These are phyloP conservation scores for Ophiocordyceps robertsii DNA, from an alignment of 2,329 filamentous ascomycete genomes.

Conservation along the genomic window DNA sequence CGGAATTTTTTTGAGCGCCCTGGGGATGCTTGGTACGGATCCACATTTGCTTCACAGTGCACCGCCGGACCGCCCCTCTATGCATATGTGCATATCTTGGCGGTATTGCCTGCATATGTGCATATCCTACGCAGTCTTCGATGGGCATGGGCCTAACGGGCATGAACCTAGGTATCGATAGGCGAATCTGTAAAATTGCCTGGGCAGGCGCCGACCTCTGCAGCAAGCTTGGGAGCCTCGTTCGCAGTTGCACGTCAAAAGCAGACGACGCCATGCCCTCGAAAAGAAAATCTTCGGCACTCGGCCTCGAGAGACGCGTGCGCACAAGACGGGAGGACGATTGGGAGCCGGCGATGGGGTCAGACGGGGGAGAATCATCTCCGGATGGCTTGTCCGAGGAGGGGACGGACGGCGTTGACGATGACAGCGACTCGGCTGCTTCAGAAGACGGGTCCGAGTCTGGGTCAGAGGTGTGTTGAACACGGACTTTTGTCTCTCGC, in stretches of 20 bases:
- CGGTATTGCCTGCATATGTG: too few species aligned
- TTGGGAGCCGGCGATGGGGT: slow-evolving; percentile 22
- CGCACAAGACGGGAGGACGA: slow-evolving; percentile 30
- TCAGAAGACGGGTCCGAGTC: slow-evolving; percentile 14
- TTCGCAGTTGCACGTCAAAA: too few species aligned
- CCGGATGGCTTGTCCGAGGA: slow-evolving; percentile 14
- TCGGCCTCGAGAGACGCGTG: slow-evolving; percentile 27
- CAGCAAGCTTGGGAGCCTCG: too few species aligned
- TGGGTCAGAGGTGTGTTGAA: slow-evolving; percentile 13
- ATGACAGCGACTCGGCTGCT: slow-evolving; percentile 15
- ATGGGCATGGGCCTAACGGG: not conserved
- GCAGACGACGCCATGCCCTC: slow-evolving; percentile 13
- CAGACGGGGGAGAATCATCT: slow-evolving; percentile 12
- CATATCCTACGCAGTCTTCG: too few species aligned
- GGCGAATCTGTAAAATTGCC: not conserved
- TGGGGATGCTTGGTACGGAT: too few species aligned
- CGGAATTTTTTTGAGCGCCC: too few species aligned
- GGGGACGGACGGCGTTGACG: slow-evolving; percentile 11
- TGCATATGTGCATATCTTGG: too few species aligned
- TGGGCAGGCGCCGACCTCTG: too few species aligned
- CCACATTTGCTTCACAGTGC: too few species aligned
- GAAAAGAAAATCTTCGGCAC: slow-evolving; percentile 24
- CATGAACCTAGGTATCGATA: not conserved
- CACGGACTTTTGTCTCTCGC: not conserved
- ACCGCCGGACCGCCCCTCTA: too few species aligned